A percentile compares a stretch with the other conserved stretches of the same genome.
Conservation (phyloP, 345 rosid genomes). For the Lepidium aucheri region DNA sequence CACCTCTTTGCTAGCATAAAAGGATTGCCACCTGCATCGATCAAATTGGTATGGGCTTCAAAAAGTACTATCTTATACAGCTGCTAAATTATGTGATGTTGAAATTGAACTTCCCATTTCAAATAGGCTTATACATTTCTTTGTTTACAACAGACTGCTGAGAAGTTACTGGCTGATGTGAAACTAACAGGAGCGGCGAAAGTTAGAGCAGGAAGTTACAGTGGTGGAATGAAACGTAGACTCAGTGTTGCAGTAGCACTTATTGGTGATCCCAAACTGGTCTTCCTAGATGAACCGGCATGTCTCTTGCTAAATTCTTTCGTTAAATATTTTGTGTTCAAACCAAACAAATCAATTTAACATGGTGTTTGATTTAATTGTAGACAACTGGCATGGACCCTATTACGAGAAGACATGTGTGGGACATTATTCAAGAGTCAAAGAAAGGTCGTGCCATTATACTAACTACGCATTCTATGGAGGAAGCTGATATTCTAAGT, state of each 20-base stretch:
- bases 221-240: constrained; percentile 92
- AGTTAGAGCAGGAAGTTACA: constrained; percentile 77
- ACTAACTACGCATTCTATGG: constrained; percentile 93
- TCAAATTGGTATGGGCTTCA: constrained; percentile 39
- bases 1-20: constrained; percentile 72
- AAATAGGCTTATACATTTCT: not conserved
- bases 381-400: constrained; percentile 91
- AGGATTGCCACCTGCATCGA: constrained; percentile 60
- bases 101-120: not conserved
- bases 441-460: constrained; percentile 81
- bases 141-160: constrained; percentile 25
- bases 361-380: not conserved
- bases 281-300: constrained; percentile 75
- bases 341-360: not conserved
- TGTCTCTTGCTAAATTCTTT: not conserved
- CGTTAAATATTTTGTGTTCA: not conserved
- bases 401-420: constrained; percentile 71
- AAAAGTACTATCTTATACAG: not conserved
- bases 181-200: constrained; percentile 52
- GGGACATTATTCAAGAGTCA: constrained; percentile 70
- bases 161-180: constrained; percentile 62
- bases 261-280: constrained; percentile 63
- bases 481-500: constrained; percentile 86
- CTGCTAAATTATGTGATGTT: not conserved
- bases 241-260: constrained; percentile 77